Evolutionary conservation across 2,329 filamentous ascomycete species (phyloP).

Genomic region (Alternaria dauci): DNA sequence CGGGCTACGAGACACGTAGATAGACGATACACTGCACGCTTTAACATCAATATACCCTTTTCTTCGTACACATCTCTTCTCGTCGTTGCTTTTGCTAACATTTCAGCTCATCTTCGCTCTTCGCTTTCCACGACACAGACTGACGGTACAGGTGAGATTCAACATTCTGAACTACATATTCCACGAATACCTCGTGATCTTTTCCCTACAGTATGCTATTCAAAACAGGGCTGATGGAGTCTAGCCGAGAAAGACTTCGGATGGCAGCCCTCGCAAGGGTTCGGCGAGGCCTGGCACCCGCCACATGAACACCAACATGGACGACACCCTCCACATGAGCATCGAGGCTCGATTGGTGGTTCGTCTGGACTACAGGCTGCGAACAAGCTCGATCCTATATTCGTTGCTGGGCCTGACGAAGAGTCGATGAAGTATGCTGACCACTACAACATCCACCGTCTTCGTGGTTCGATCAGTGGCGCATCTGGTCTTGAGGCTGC

Average conservation of each 20-base stretch:
- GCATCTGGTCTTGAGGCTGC: slow-evolving; percentile 13
- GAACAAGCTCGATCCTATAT: slow-evolving; percentile 26
- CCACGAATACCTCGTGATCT: not conserved
- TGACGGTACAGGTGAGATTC: slow-evolving; percentile 19
- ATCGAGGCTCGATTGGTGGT: slow-evolving; percentile 25
- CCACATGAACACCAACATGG: slow-evolving; percentile 8
- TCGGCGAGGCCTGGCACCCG: slow-evolving; percentile 3
- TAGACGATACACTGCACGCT: slow-evolving; percentile 14
- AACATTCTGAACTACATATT: not conserved
- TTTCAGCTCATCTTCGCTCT: slow-evolving; percentile 5
- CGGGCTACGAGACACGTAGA: slow-evolving; percentile 25
- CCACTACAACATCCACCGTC: slow-evolving; percentile 14
- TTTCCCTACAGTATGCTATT: not conserved
- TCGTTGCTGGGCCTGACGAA: slow-evolving; percentile 6
- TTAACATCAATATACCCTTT: slow-evolving; percentile 28
- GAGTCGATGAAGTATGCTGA: slow-evolving; percentile 18
- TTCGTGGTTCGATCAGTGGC: slow-evolving; percentile 20
- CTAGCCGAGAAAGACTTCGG: slow-evolving; percentile 2
- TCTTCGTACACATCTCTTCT: not conserved
- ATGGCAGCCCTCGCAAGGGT: slow-evolving; percentile 10
- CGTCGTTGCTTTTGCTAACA: slow-evolving; percentile 12
- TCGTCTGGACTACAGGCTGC: slow-evolving; percentile 17
- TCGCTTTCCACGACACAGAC: slow-evolving; percentile 1
- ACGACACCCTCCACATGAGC: slow-evolving; percentile 12
- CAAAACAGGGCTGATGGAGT: not conserved